phyloP scores from a whole-genome alignment of 1,284 basidiomycete genomes.

The Porodaedalea pini region DNA sequence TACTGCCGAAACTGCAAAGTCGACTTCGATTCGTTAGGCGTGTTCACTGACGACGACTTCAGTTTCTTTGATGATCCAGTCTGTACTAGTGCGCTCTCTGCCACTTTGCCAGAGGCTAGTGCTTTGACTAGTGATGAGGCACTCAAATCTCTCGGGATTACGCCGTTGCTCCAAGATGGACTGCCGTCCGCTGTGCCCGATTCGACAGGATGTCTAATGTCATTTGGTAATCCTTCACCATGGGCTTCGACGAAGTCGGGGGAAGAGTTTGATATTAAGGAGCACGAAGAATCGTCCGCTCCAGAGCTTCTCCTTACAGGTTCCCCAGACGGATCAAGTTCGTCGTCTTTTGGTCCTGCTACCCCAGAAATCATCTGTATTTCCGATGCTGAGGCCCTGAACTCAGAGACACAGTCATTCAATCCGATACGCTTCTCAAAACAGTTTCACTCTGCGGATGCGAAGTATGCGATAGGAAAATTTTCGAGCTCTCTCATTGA shows the following conservation, averaged over 20 bases:
- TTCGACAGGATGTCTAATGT: slow-evolving; percentile 14
- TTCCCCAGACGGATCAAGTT: slow-evolving; percentile 39
- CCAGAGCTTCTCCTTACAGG: slow-evolving; percentile 37
- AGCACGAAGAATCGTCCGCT: slow-evolving; percentile 25
- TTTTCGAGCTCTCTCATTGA: slow-evolving; percentile 66
- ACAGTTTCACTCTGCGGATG: slow-evolving; percentile 57
- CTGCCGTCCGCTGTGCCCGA: slow-evolving; percentile 27
- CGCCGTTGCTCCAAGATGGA: slow-evolving; percentile 31
- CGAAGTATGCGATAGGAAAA: slow-evolving; percentile 71
- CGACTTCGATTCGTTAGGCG: slow-evolving; percentile 37
- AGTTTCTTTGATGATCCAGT: slow-evolving; percentile 64
- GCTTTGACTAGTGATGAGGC: slow-evolving; percentile 27
- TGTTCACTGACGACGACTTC: slow-evolving; percentile 76
- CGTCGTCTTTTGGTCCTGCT: slow-evolving; percentile 40
- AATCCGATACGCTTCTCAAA: slow-evolving; percentile 68
- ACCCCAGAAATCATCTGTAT: slow-evolving; percentile 46
- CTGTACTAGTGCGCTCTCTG: slow-evolving; percentile 15
- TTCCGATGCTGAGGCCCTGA: slow-evolving; percentile 11
- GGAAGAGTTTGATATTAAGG: slow-evolving; percentile 31
- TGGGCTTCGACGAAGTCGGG: slow-evolving; percentile 26
- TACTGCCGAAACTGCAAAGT: slow-evolving; percentile 2
- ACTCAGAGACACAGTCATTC: slow-evolving; percentile 36
- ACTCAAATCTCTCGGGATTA: slow-evolving; percentile 28
- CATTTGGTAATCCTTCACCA: slow-evolving; percentile 26
- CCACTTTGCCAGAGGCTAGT: slow-evolving; percentile 21